Base-by-base conservation (phyloP, 2,329 filamentous ascomycete genomes). In the Fusarium mexicanum region DNA sequence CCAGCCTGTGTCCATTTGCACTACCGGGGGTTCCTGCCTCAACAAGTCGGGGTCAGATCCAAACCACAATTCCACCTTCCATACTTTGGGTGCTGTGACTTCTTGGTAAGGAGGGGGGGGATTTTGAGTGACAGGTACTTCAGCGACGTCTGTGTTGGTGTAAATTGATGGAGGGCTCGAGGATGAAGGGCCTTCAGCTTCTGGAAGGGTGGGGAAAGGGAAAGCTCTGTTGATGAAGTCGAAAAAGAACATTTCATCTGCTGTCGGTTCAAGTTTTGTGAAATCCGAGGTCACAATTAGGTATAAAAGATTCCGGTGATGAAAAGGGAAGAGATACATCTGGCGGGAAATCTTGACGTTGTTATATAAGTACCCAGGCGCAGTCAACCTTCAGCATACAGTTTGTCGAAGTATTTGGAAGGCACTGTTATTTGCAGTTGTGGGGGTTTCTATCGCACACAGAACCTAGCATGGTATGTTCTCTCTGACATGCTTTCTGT, bases 1-100 rank as follows among this genome's bases (percentile, higher is more conserved):
- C 58, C 62, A 65, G 6, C 38, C 26, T 3, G 0, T 4, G 5
- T 3, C 4, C 24, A 17, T 2, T 2, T 33, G 5, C 8, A 4
- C 20, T 0, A 4, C 0, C 2, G 20, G 16, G 1, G 0, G n/a
- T 6, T 5, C 33, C 6, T 18, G 0, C 13, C 8, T 29, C 2
- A 47, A 17, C 5, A 14, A 0, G 3, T 60, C 18, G 7, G 40
- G n/a, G 18, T 38, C 4, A 18, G 61, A 26, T 26, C 26, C 26
- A 26, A 26, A 26, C 29, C 29, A 29, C 29, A 29, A 6, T 29
- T 29, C 29, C 6, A 29, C 29, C 29, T 29, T 29, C 29, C 29
- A 29, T 29, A 8, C 29, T 29, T 29, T 29, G 29, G 29, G 29
- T 29, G 29, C 29, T 29, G 29, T 29, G 29, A 29, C 29, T 29